phyloP scores from a whole-genome alignment of 768 basidiomycete genomes.

The Boletus fagicola region DNA sequence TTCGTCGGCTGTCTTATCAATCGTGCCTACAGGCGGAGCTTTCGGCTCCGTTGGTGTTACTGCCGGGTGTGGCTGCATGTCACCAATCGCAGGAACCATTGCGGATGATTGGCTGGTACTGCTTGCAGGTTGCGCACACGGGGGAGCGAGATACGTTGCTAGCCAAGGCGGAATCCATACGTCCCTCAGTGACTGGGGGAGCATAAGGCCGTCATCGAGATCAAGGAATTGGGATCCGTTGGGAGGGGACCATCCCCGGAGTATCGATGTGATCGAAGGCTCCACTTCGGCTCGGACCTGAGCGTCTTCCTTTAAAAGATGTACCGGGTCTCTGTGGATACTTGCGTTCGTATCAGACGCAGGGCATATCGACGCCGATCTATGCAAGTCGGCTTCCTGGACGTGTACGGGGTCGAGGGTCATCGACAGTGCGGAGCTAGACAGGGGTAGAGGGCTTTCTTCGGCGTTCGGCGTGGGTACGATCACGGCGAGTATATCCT shows the following conservation, averaged over 20 bases:
- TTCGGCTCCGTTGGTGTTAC: neutral
- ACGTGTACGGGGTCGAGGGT: neutral
- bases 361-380: neutral
- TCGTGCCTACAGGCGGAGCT: neutral
- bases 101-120: neutral
- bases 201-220: constrained; percentile 19
- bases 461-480: neutral
- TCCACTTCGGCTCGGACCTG: neutral
- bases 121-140: neutral
- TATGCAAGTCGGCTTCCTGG: neutral
- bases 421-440: neutral
- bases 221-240: constrained; percentile 27
- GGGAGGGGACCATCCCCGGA: constrained; percentile 30
- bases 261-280: neutral
- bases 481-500: constrained; percentile 20
- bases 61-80: neutral
- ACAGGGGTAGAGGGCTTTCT: constrained; percentile 3
- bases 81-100: neutral
- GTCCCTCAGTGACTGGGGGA: constrained; percentile 3
- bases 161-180: constrained; percentile 8
- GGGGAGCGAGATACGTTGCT: neutral
- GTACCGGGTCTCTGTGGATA: neutral
- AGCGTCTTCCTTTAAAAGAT: neutral
- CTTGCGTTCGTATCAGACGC: neutral
- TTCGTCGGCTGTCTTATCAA: neutral